phyloP scores from a whole-genome alignment of 1,284 basidiomycete species.

The Tetrapyrgos nigripes region DNA sequence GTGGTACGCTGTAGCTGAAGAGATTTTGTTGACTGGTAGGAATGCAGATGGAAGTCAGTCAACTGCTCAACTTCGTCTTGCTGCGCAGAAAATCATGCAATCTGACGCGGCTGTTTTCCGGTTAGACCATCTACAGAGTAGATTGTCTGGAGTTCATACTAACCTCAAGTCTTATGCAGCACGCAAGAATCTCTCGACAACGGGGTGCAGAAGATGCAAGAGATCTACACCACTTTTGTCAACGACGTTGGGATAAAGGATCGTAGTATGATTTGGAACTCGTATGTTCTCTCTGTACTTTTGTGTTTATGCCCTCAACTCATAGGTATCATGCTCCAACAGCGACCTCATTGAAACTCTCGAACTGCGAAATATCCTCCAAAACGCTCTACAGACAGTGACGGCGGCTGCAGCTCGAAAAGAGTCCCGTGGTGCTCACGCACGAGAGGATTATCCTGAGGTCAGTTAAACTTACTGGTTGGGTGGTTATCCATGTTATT shows the following conservation, averaged over 20 bases:
- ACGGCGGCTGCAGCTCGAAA: constrained; percentile 94
- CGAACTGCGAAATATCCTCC: constrained; percentile 95
- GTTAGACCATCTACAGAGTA: constrained; percentile 37
- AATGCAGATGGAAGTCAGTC: constrained; percentile 83
- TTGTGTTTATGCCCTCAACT: not conserved
- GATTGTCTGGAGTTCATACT: too few species aligned
- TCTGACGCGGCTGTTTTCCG: constrained; percentile 90
- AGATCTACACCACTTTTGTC: constrained; percentile 88
- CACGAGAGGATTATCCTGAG: constrained; percentile 94
- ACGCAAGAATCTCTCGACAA: constrained; percentile 92
- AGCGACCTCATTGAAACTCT: constrained; percentile 97
- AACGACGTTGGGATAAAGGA: constrained; percentile 93
- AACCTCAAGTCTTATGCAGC: constrained; percentile 45
- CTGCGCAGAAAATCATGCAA: constrained; percentile 99
- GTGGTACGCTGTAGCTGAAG: not conserved
- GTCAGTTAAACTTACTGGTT: constrained; percentile 28
- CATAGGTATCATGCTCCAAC: constrained; percentile 19
- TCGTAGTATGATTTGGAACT: constrained; percentile 99
- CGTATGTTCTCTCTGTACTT: constrained; percentile 52
- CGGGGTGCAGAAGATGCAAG: constrained; percentile 87
- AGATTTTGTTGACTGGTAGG: constrained; percentile 40
- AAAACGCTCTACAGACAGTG: constrained; percentile 96
- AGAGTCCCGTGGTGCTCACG: constrained; percentile 97
- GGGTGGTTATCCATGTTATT: constrained; percentile 39
- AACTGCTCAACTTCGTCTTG: constrained; percentile 90